Evolutionary conservation across 2,329 filamentous ascomycete genomes (phyloP).

Genomic region (Ophiostoma montium): DNA sequence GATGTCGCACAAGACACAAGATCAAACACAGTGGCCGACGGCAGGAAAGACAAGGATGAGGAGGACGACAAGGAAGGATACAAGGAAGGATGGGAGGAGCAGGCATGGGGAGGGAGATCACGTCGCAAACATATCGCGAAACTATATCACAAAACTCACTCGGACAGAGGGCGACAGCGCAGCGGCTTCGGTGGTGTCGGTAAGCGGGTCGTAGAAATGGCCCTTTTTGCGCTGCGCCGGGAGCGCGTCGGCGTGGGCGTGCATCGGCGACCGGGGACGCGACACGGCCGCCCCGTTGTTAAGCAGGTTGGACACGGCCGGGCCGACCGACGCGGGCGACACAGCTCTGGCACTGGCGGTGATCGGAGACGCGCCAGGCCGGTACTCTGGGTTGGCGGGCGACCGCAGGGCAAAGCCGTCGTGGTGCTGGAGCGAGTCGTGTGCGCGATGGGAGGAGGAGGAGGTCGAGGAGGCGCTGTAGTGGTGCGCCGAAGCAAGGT

Average conservation of each 20-base stretch:
- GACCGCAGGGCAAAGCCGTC: conserved; percentile 34
- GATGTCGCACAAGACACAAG: neutral
- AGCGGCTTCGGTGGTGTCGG: conserved; percentile 29
- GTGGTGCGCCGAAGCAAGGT: neutral
- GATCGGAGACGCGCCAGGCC: conserved; percentile 5
- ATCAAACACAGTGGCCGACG: too few relatives aligned
- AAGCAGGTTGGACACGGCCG: conserved; percentile 10
- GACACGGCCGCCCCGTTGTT: conserved; percentile 15
- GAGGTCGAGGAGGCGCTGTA: neutral
- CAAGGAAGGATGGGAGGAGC: neutral
- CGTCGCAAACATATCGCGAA: neutral
- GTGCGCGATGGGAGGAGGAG: conserved; percentile 9
- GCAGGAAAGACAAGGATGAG: neutral
- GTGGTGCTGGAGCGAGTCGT: conserved; percentile 16
- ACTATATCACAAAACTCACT: conserved; percentile 25
- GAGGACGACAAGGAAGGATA: neutral
- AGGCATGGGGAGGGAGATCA: neutral
- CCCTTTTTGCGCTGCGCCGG: conserved; percentile 14
- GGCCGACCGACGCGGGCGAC: conserved; percentile 17
- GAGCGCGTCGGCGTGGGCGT: conserved; percentile 1
- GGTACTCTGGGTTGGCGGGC: conserved; percentile 30
- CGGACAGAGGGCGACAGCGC: conserved; percentile 21
- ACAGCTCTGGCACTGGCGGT: conserved; percentile 10
- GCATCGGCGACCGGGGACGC: conserved; percentile 10
- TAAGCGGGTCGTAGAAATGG: conserved; percentile 40